Base-by-base conservation (phyloP, 108 stramenopile genomes). In the Aurantiochytrium sp. region DNA sequence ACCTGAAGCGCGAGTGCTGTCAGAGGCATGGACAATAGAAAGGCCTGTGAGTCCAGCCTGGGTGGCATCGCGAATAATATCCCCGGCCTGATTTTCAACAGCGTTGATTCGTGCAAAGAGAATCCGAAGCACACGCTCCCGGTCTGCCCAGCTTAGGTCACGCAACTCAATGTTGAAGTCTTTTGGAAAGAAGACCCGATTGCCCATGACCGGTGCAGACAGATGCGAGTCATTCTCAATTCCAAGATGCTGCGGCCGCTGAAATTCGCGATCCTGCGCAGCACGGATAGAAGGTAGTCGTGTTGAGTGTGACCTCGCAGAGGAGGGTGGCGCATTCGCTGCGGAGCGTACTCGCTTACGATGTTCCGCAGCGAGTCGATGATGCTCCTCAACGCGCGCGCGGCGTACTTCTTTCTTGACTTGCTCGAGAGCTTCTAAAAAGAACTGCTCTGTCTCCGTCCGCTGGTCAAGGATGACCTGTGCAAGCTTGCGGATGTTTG, bases 51-150 rank as follows among this genome's bases (percentile, higher is more conserved):
- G 51, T 18, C 76, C 45, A 53, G 51, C 76, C 76, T 53, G 45
- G 1, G 64, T 69, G 42, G 76, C 76, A 35, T 83, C 76, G n/a
- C 51, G 45, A 53, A 83, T 53, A 53, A 83, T 25, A 45, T 83
- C 76, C 19, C 76, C 51, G 4, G 49, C n/a, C 23, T 83, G 45
- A 4, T 47, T 53, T 87, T 93, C 91, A 5, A 91, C 93, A 55
- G 91, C 90, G 72, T 95, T 95, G 73, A 95, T 94, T 87, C 93
- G 93, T 10, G 93, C 93, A 83, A 95, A 95, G 59, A 95, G 90
- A 10, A 95, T 60, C 28, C 94, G 89, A 6, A 95, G 91, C 18
- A 95, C 94, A 42, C 89, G 89, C 88, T 95, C 94, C 72, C 91
- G 88, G 88, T 95, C 94, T 58, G 93, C 92, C 89, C 91, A 90